Evolutionary conservation across 257 asterid species (phyloP).

Genomic region (Fraxinus anomala): DNA sequence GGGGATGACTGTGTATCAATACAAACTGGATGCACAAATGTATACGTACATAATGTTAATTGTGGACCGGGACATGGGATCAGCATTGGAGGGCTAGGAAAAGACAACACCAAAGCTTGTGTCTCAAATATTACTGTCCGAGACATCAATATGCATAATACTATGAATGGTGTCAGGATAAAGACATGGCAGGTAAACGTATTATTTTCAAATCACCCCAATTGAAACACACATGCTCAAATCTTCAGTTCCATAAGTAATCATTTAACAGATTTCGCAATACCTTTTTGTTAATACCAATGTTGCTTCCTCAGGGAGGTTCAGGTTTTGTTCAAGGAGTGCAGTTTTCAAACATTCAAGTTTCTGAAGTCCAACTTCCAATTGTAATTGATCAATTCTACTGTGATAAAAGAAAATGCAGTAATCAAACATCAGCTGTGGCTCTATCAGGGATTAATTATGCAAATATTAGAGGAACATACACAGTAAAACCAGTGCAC

Average conservation of each 20-base stretch:
- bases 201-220: background rate
- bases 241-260: background rate
- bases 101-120: constrained; percentile 35
- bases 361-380: constrained; percentile 79
- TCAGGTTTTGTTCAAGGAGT: constrained; percentile 80
- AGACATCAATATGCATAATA: constrained; percentile 28
- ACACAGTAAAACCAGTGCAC: constrained; percentile 91
- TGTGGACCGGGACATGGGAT: constrained; percentile 41
- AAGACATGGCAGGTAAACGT: constrained; percentile 85
- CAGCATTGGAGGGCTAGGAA: constrained; percentile 35
- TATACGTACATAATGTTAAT: constrained; percentile 28
- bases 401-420: constrained; percentile 74
- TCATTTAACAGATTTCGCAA: background rate
- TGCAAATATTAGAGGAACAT: constrained; percentile 76
- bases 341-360: constrained; percentile 78
- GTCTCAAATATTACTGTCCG: constrained; percentile 35
- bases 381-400: constrained; percentile 89
- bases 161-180: constrained; percentile 47
- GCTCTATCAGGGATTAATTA: constrained; percentile 79
- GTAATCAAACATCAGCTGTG: constrained; percentile 78
- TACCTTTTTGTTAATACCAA: background rate
- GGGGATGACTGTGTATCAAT: constrained; percentile 39
- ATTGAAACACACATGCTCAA: background rate
- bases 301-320: constrained; percentile 70
- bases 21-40: constrained; percentile 37